A percentile compares a stretch with the other conserved stretches of the same genome.
Evolutionary conservation across 352 stramenopile species (phyloP).

Genomic region (Phytopythium boreale): DNA sequence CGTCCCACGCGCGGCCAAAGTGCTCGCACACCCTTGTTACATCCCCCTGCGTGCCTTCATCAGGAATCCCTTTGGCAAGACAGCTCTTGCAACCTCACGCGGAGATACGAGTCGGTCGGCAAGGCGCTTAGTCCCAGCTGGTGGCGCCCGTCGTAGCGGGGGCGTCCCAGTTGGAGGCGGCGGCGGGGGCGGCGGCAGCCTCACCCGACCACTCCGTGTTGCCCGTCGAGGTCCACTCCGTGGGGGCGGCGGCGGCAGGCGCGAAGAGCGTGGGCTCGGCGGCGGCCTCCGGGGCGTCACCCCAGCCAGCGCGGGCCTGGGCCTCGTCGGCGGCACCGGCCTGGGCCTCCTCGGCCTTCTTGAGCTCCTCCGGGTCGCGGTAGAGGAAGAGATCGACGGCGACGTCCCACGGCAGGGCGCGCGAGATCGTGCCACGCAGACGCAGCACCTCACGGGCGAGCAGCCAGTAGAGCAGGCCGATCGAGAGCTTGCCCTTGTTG

Average conservation of each 20-base stretch:
- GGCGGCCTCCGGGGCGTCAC: conserved; percentile 52
- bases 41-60: conserved; percentile 19
- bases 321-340: conserved; percentile 80
- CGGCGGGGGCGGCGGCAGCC: conserved; percentile 36
- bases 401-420: conserved; percentile 96
- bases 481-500: conserved; percentile 99
- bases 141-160: conserved; percentile 37
- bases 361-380: conserved; percentile 99
- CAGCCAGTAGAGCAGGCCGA: conserved; percentile 99
- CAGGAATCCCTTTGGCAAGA: conserved; percentile 12
- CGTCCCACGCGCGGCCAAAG: conserved; percentile 30
- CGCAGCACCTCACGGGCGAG: conserved; percentile 98
- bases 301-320: conserved; percentile 66
- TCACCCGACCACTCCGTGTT: conserved; percentile 82
- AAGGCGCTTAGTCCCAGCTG: conserved; percentile 79
- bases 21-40: conserved; percentile 7
- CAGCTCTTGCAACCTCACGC: conserved; percentile 4
- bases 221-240: conserved; percentile 65
- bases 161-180: conserved; percentile 47
- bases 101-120: conserved; percentile 2
- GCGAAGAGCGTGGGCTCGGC: conserved; percentile 56
- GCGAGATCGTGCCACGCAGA: conserved; percentile 96
- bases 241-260: conserved; percentile 39
- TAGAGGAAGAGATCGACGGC: conserved; percentile 99
- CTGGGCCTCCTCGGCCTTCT: conserved; percentile 98